Conservation (phyloP, 768 basidiomycete genomes). For the Leccinellum luteum region DNA sequence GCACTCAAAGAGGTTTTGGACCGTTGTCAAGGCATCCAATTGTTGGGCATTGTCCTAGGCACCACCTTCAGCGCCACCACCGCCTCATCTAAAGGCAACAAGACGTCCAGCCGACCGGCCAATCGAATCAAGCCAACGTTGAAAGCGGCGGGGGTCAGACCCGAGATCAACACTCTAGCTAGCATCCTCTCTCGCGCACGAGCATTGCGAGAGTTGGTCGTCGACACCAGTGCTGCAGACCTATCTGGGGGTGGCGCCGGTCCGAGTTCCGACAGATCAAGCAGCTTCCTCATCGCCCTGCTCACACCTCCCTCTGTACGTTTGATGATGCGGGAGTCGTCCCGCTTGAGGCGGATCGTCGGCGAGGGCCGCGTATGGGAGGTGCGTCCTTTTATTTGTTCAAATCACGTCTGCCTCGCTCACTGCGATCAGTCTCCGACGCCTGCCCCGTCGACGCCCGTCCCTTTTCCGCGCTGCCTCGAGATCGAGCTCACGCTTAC, state of each 20-base stretch:
- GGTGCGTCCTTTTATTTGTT: slow-evolving; percentile 33
- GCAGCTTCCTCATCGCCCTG: slow-evolving; percentile 16
- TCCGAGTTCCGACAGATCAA: background rate
- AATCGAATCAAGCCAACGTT: background rate
- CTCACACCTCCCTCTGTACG: slow-evolving; percentile 42
- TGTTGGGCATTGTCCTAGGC: slow-evolving; percentile 21
- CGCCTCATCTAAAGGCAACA: background rate
- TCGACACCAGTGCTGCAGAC: slow-evolving; percentile 13
- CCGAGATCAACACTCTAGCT: slow-evolving; percentile 14
- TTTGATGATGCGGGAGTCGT: slow-evolving; percentile 41
- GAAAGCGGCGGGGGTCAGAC: background rate
- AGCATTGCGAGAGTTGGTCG: slow-evolving; percentile 14
- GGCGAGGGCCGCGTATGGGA: slow-evolving; percentile 54
- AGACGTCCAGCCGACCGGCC: background rate
- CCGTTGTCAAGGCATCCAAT: slow-evolving; percentile 15
- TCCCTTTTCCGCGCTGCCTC: slow-evolving; percentile 4
- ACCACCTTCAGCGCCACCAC: slow-evolving; percentile 5
- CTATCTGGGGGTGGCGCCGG: background rate
- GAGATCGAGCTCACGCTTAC: slow-evolving; percentile 13
- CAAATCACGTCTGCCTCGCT: background rate
- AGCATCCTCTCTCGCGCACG: slow-evolving; percentile 15
- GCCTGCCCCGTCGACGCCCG: slow-evolving; percentile 7
- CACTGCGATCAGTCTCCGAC: slow-evolving; percentile 11
- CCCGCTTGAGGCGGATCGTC: slow-evolving; percentile 44
- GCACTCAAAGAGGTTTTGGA: slow-evolving; percentile 22